These are phyloP conservation scores for Fragaria iinumae DNA, from an alignment of 306 rosid genomes.

Conservation along the genomic window DNA sequence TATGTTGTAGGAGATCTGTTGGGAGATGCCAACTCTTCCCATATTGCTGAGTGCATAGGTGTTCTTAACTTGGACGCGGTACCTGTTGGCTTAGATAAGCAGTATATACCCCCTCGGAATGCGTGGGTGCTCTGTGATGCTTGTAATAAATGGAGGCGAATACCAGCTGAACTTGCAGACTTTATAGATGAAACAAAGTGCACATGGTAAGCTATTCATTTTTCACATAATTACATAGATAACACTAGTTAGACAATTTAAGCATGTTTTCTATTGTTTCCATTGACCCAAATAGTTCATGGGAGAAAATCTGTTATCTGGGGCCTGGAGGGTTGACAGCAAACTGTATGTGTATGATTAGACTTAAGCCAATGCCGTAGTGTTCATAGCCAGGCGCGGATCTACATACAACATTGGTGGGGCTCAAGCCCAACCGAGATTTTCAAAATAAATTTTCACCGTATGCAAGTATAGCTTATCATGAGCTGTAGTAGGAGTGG, in stretches of 20 bases:
- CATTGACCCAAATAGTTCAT: not conserved
- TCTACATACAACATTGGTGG: too few relatives aligned
- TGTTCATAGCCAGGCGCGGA: conserved; percentile 5
- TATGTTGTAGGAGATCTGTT: conserved; percentile 43
- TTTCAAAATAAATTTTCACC: too few relatives aligned
- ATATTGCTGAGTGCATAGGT: conserved; percentile 31
- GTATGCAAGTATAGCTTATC: too few relatives aligned
- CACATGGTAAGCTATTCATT: conserved; percentile 62
- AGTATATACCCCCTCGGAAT: conserved; percentile 49
- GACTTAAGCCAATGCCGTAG: not conserved
- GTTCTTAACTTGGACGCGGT: conserved; percentile 35
- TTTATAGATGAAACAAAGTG: conserved; percentile 69
- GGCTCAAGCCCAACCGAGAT: too few relatives aligned
- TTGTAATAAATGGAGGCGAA: conserved; percentile 96
- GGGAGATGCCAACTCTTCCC: conserved; percentile 38
- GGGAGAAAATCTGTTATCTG: too few relatives aligned
- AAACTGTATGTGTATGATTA: conserved; percentile 6
- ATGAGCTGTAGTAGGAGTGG: too few relatives aligned
- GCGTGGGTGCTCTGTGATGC: conserved; percentile 98
- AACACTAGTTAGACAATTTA: not conserved
- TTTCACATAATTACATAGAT: conserved; percentile 7
- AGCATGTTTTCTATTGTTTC: conserved; percentile 19
- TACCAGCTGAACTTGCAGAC: conserved; percentile 86
- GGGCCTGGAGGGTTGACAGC: too few relatives aligned
- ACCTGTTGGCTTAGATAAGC: conserved; percentile 50